Evolutionary conservation across 257 asterid genomes (phyloP), one percentile per base, ranked within the genome.

Genomic region (Nicotiana noctiflora): DNA sequence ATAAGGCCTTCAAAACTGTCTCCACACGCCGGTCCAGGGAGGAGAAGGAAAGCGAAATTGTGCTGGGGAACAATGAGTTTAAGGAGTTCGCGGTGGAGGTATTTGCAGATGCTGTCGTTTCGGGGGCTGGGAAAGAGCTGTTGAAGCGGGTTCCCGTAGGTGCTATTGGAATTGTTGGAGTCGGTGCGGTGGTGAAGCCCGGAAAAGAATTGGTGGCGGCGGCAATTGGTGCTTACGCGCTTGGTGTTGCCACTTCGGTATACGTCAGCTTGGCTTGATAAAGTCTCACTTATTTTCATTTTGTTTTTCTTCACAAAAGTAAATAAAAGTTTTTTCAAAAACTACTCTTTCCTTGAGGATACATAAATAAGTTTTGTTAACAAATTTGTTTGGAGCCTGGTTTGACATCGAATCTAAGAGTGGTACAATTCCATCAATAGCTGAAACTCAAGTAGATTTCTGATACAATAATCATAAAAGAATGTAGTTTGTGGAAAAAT

Each of bases 181-280:
- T 94, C 12, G 94, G 94, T 81, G 83, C 77, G 86, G 84, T 89
- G 62, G 85, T 90, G 40, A 88, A 82, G 81, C 91, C 95, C 3
- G 89, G 90, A 6, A 92, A 82, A 79, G 90, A 72, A 63, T 81
- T 89, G n/a, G 81, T 90, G 56, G 93, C 74, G 52, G 90, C 93
- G 84, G 94, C 86, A 91, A 83, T 93, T 88, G 98, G 92, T 56
- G 92, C 92, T 1, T 91, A 92, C 91, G 93, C 94, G 87, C 89
- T 93, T 15, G 95, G 94, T 40, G 87, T 90, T 68, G 92, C 85
- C 9, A 82, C 92, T 40, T 82, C 88, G 1, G 75, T 88, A 67
- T 89, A 88, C 75, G 87, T 90, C 68, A 67, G 90, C 68, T 77
- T 91, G 79, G 75, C 82, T 18, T 84, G 70, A 18, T 85, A 76